These are phyloP conservation scores for Mallotus japonicus DNA, from an alignment of 441 rosid species.

Conservation along the genomic window DNA sequence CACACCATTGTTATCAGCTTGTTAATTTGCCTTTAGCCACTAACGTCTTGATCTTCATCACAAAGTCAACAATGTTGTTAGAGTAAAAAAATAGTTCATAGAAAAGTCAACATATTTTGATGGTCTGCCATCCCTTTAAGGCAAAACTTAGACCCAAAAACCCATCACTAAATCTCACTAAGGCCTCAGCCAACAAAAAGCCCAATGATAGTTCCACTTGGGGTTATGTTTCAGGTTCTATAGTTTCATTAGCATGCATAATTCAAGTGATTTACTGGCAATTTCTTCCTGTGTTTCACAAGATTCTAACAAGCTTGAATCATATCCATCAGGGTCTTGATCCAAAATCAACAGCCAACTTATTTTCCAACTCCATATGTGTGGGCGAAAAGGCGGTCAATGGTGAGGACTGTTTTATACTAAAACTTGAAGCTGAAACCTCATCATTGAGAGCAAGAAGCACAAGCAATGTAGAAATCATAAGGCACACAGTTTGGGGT, in stretches of 20 bases:
- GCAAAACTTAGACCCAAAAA: too few relatives aligned
- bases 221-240: neutral
- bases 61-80: constrained; percentile 17
- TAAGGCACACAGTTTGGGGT: constrained; percentile 71
- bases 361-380: constrained; percentile 62
- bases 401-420: constrained; percentile 53
- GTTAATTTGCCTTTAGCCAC: neutral
- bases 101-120: neutral
- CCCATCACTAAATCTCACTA: too few relatives aligned
- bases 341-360: constrained; percentile 75
- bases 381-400: constrained; percentile 49
- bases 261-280: neutral
- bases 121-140: neutral
- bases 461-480: constrained; percentile 51
- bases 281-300: neutral
- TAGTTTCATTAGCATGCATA: neutral
- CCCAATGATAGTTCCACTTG: neutral
- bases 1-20: neutral
- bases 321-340: constrained; percentile 68
- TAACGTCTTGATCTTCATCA: neutral
- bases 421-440: constrained; percentile 51
- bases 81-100: neutral
- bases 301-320: neutral
- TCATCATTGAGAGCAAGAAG: constrained; percentile 52
- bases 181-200: too few relatives aligned